phyloP scores from a whole-genome alignment of 257 asterid species.

The Solanum tarapatanum region DNA sequence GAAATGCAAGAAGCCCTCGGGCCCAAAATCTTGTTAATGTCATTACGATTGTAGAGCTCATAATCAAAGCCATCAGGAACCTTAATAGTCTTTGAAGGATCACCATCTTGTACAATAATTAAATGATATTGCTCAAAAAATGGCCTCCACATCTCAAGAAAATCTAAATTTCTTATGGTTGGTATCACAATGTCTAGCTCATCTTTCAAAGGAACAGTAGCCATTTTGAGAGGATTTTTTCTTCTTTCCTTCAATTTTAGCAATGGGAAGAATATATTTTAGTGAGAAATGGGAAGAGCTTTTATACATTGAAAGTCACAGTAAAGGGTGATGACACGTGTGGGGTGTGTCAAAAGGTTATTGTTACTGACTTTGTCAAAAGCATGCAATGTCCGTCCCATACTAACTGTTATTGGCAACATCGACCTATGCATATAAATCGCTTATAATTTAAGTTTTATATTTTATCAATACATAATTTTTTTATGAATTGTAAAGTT shows the following conservation, averaged over 20 bases:
- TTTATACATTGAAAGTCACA: background rate
- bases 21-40: constrained; percentile 67
- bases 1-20: constrained; percentile 80
- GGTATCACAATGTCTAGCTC: constrained; percentile 90
- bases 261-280: background rate
- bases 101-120: constrained; percentile 91
- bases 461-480: no score
- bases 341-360: background rate
- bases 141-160: constrained; percentile 93
- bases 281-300: background rate
- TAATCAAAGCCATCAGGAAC: constrained; percentile 79
- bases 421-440: background rate
- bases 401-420: constrained; percentile 12
- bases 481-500: background rate
- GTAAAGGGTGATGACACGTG: constrained; percentile 13
- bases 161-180: constrained; percentile 78
- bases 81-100: constrained; percentile 63
- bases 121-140: constrained; percentile 71
- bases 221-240: constrained; percentile 15
- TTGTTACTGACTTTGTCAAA: constrained; percentile 44
- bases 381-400: background rate
- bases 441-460: background rate
- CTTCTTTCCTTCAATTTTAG: background rate
- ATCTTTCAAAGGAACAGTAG: constrained; percentile 46
- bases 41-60: constrained; percentile 75